Conservation (phyloP, 2,329 filamentous ascomycete genomes). For the Colletotrichum godetiae region DNA sequence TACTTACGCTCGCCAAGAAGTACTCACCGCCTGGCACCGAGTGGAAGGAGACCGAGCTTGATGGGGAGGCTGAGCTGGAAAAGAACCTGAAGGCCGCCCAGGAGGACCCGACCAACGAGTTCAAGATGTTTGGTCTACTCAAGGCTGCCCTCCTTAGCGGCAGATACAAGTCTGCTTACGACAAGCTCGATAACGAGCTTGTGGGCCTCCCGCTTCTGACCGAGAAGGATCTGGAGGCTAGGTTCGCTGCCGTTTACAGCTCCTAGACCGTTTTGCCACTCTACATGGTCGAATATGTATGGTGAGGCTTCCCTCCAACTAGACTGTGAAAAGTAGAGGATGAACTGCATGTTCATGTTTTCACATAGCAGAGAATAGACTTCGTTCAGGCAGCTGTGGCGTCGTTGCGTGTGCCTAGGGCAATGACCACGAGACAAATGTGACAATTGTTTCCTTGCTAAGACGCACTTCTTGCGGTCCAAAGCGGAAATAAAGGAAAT, state of each 20-base stretch:
- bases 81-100: background rate
- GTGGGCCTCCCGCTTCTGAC: conserved; percentile 10
- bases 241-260: conserved; percentile 9
- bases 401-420: too few species aligned
- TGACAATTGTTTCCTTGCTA: too few species aligned
- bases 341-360: background rate
- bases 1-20: conserved; percentile 51
- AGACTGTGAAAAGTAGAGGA: background rate
- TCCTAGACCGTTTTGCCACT: background rate
- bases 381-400: too few species aligned
- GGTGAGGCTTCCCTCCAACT: too few species aligned
- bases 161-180: background rate
- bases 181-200: conserved; percentile 14
- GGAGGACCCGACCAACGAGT: conserved; percentile 6
- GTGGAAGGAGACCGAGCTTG: conserved; percentile 17
- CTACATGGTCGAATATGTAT: too few species aligned
- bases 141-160: conserved; percentile 2
- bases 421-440: too few species aligned
- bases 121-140: background rate
- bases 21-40: conserved; percentile 18
- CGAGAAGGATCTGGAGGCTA: conserved; percentile 22
- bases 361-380: too few species aligned
- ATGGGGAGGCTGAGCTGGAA: conserved; percentile 1
- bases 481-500: background rate
- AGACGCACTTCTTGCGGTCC: too few species aligned